phyloP scores from a whole-genome alignment of 1,284 basidiomycete genomes.

The Spongispora temasekensis region DNA sequence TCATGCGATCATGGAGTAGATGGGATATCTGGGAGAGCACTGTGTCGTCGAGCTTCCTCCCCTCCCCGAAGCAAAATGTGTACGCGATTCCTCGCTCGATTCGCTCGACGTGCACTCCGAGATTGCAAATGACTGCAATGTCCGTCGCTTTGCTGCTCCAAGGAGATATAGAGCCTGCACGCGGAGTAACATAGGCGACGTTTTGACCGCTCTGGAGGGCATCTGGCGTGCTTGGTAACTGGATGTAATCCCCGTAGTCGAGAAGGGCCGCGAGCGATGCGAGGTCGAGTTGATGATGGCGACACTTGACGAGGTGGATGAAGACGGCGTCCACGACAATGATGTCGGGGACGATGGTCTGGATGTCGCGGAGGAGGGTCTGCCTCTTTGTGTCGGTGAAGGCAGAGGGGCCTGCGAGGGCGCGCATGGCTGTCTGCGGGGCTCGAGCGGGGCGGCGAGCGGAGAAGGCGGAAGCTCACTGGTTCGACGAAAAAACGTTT shows the following conservation, averaged over 20 bases:
- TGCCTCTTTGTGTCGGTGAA: slow-evolving; percentile 73
- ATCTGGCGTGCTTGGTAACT: slow-evolving; percentile 48
- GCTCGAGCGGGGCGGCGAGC: background rate
- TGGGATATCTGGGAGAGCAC: slow-evolving; percentile 57
- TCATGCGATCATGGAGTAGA: slow-evolving; percentile 94
- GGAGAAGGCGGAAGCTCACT: slow-evolving; percentile 15
- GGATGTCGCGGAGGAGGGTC: slow-evolving; percentile 67
- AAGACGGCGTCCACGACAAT: slow-evolving; percentile 81
- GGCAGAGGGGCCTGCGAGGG: slow-evolving; percentile 72
- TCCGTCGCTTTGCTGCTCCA: slow-evolving; percentile 99
- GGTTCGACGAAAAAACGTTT: no score
- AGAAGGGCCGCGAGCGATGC: slow-evolving; percentile 79
- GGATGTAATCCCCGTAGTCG: slow-evolving; percentile 81
- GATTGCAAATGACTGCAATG: slow-evolving; percentile 86
- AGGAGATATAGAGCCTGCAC: slow-evolving; percentile 81
- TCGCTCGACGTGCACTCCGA: slow-evolving; percentile 70
- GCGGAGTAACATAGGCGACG: slow-evolving; percentile 75
- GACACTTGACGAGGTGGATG: slow-evolving; percentile 82
- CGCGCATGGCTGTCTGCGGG: slow-evolving; percentile 52
- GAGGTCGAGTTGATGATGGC: slow-evolving; percentile 49
- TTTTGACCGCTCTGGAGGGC: slow-evolving; percentile 45
- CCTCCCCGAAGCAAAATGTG: slow-evolving; percentile 56
- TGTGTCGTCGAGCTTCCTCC: slow-evolving; percentile 41
- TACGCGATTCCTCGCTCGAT: slow-evolving; percentile 86
- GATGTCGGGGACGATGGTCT: slow-evolving; percentile 54